Evolutionary conservation across 164 flowering plant genomes (phyloP).

Genomic region (Platanus orientalis): DNA sequence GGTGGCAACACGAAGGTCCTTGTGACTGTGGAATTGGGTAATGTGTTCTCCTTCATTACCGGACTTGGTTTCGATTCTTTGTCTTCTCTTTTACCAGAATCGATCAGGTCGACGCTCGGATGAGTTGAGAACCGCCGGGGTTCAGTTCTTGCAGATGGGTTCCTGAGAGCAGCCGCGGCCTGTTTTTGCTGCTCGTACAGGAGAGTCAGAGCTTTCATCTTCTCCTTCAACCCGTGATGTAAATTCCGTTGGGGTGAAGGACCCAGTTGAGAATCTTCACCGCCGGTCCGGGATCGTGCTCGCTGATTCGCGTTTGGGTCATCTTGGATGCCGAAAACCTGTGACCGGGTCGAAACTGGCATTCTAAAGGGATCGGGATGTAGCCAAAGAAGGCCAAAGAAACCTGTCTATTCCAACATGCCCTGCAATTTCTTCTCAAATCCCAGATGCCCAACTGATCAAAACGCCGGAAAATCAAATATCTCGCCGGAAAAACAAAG

Average conservation of each 20-base stretch:
- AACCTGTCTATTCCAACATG: conserved; percentile 28
- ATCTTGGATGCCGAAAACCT: conserved; percentile 29
- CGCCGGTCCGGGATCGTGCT: conserved; percentile 21
- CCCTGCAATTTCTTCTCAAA: conserved; percentile 19
- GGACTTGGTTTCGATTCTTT: conserved; percentile 10
- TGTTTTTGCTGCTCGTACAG: conserved; percentile 79
- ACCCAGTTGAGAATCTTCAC: conserved; percentile 27
- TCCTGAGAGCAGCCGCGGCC: conserved; percentile 41
- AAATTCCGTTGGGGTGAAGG: conserved; percentile 43
- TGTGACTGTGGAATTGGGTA: conserved; percentile 31
- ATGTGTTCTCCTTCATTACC: conserved; percentile 46
- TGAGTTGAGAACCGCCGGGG: conserved; percentile 37
- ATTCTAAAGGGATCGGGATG: conserved; percentile 19
- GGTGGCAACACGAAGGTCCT: conserved; percentile 36
- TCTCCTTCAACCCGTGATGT: conserved; percentile 85
- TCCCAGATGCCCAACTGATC: conserved; percentile 19
- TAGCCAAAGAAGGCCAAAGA: not conserved
- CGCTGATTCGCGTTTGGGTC: conserved; percentile 25
- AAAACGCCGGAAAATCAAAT: conserved; percentile 10
- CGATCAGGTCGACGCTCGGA: conserved; percentile 43
- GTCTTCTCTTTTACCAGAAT: conserved; percentile 32
- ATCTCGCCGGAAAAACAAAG: conserved; percentile 7
- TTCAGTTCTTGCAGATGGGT: conserved; percentile 22
- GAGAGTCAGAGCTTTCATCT: conserved; percentile 77
- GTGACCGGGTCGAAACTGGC: conserved; percentile 77